Evolutionary conservation across 345 rosid genomes (phyloP).

Genomic region (Aethionema arabicum): DNA sequence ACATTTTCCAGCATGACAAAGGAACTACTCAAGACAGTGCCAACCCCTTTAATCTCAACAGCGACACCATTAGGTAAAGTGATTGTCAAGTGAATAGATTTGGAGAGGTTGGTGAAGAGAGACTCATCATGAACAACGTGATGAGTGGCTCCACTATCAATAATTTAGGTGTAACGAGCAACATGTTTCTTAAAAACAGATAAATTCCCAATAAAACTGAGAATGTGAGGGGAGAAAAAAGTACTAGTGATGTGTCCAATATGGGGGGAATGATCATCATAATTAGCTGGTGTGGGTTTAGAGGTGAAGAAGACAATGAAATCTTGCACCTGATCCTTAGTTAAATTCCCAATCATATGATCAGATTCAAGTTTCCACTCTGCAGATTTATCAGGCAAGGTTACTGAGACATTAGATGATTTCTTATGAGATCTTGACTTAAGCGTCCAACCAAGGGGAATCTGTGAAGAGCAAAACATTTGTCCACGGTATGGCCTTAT

Average conservation of each 20-base stretch:
- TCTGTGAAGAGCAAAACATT: neutral
- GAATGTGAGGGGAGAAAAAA: no score
- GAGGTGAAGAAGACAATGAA: neutral
- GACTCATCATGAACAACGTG: neutral
- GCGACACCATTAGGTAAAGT: neutral
- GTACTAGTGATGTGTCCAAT: no score
- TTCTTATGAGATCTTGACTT: neutral
- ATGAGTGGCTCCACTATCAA: neutral
- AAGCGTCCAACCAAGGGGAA: neutral
- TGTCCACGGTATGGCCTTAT: neutral
- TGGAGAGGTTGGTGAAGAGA: rapidly evolving
- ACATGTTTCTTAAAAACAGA: no score
- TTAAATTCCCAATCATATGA: neutral
- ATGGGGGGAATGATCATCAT: no score
- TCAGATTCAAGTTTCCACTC: neutral
- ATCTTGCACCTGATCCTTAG: neutral
- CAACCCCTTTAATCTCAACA: neutral
- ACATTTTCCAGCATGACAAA: neutral
- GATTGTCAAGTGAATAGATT: neutral
- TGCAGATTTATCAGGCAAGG: no score
- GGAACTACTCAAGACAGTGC: neutral
- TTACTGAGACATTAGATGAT: neutral
- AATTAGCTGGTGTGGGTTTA: neutral
- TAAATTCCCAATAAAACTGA: no score
- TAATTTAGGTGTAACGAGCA: neutral